Conservation (phyloP, 1,284 basidiomycete genomes). For the Trichosporon ovoides region DNA sequence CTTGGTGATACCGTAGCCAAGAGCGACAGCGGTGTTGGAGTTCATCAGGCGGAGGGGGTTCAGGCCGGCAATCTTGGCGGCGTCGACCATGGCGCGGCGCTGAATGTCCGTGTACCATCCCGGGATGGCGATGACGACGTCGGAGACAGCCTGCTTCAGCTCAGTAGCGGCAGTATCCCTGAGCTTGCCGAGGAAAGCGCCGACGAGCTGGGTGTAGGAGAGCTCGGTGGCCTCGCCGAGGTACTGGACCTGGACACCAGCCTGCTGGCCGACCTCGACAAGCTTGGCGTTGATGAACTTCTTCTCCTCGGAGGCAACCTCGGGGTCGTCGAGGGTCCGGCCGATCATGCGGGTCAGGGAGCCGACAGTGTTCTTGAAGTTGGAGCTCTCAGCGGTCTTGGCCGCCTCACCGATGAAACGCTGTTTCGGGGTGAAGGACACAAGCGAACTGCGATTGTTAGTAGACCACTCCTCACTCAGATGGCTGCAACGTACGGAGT, state of each 20-base stretch:
- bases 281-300: conserved; percentile 81
- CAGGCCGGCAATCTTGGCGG: conserved; percentile 77
- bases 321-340: conserved; percentile 66
- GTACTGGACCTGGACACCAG: conserved; percentile 82
- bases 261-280: conserved; percentile 70
- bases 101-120: conserved; percentile 92
- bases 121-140: conserved; percentile 88
- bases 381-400: conserved; percentile 95
- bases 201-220: conserved; percentile 79
- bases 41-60: conserved; percentile 89
- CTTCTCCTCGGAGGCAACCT: conserved; percentile 73
- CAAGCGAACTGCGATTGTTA: conserved; percentile 62
- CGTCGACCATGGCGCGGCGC: conserved; percentile 78
- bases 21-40: conserved; percentile 85
- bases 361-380: conserved; percentile 92
- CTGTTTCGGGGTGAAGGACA: conserved; percentile 84
- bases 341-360: conserved; percentile 83
- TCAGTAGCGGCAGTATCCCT: conserved; percentile 76
- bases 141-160: conserved; percentile 75
- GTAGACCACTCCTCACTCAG: not conserved
- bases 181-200: conserved; percentile 79
- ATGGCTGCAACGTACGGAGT: conserved; percentile 66
- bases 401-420: conserved; percentile 84
- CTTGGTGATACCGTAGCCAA: conserved; percentile 96
- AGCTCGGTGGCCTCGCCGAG: conserved; percentile 71